These are phyloP conservation scores for Thelonectria blattea DNA, from an alignment of 2,329 filamentous ascomycete species.

Conservation along the genomic window DNA sequence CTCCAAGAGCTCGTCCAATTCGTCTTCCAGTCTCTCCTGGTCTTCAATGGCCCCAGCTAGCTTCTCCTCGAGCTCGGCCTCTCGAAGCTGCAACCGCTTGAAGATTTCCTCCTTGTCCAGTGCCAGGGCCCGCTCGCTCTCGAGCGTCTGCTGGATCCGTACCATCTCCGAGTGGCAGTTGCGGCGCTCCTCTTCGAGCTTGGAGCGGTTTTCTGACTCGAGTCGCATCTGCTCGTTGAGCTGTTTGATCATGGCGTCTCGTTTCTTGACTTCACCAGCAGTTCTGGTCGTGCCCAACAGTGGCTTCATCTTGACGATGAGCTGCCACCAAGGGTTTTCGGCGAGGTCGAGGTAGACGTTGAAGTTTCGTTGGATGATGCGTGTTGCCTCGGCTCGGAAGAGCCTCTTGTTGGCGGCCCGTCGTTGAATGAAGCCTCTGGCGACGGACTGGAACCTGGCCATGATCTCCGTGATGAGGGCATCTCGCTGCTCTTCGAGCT, in stretches of 20 bases:
- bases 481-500: conserved; percentile 95
- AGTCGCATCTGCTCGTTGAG: conserved; percentile 83
- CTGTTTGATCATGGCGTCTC: conserved; percentile 90
- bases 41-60: conserved; percentile 90
- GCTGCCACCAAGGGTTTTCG: conserved; percentile 95
- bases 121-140: conserved; percentile 93
- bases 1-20: conserved; percentile 85
- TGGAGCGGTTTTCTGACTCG: conserved; percentile 76
- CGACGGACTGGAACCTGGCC: conserved; percentile 88
- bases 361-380: conserved; percentile 95
- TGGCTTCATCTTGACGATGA: conserved; percentile 94
- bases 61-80: conserved; percentile 91
- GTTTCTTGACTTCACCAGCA: conserved; percentile 90
- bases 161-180: conserved; percentile 87
- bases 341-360: conserved; percentile 89
- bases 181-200: conserved; percentile 88
- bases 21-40: conserved; percentile 91
- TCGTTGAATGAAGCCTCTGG: conserved; percentile 87
- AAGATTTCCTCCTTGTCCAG: conserved; percentile 99
- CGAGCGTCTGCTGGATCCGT: conserved; percentile 89
- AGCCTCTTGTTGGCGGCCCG: conserved; percentile 90
- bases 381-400: conserved; percentile 91
- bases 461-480: conserved; percentile 93
- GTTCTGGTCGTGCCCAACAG: conserved; percentile 90
- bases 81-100: conserved; percentile 90